Percentiles rank a stretch among this genome's conserved stretches.
Evolutionary conservation across 441 rosid species (phyloP).

Genomic region (Adansonia madagascariensis): DNA sequence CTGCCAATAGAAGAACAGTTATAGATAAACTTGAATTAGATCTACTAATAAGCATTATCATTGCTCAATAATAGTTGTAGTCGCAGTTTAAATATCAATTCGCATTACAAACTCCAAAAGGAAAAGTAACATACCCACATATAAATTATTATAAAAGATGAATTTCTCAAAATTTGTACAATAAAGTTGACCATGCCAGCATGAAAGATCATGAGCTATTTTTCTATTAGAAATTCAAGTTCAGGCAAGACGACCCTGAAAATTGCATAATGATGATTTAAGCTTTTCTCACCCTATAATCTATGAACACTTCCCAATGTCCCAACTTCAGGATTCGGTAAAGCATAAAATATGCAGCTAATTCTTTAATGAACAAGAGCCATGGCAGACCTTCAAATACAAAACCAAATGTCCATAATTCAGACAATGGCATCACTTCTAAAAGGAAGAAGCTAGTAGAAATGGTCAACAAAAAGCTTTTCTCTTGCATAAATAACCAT

Average conservation of each 20-base stretch:
- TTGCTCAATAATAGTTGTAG: background rate
- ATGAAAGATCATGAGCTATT: background rate
- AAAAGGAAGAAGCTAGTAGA: background rate
- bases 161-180: background rate
- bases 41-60: background rate
- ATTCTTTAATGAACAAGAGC: conserved; percentile 93
- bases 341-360: conserved; percentile 77
- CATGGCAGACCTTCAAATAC: conserved; percentile 83
- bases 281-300: conserved; percentile 87
- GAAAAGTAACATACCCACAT: no score
- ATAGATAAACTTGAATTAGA: background rate
- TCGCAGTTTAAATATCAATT: background rate
- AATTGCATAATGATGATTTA: conserved; percentile 93
- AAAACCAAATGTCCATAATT: conserved; percentile 18
- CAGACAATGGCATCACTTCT: conserved; percentile 15
- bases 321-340: conserved; percentile 68
- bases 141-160: background rate
- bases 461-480: background rate
- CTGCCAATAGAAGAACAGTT: background rate
- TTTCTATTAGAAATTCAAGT: background rate
- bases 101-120: background rate
- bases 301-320: conserved; percentile 78
- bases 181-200: background rate
- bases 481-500: conserved; percentile 7
- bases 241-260: conserved; percentile 68